phyloP scores from a whole-genome alignment of 495 filamentous ascomycete genomes.

The Penicillium chermesinum region DNA sequence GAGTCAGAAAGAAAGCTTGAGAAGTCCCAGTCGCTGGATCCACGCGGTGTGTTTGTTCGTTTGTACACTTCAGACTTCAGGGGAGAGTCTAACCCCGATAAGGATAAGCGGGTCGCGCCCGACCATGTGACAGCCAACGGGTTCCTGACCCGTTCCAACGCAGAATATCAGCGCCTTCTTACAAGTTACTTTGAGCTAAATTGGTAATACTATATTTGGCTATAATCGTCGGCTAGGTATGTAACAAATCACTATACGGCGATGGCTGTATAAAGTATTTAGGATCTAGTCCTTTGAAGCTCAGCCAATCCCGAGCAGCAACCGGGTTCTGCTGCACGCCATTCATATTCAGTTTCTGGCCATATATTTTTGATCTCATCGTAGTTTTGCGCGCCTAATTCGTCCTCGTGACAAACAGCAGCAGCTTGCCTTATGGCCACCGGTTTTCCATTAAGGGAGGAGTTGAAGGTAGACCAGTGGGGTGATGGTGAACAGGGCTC shows the following conservation, averaged over 20 bases:
- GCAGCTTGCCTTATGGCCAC: conserved; percentile 28
- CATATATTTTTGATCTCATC: conserved; percentile 15
- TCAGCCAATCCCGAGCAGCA: conserved; percentile 42
- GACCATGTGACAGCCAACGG: conserved; percentile 19
- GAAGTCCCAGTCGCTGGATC: conserved; percentile 8
- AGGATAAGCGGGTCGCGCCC: conserved; percentile 20
- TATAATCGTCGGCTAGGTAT: too few species aligned
- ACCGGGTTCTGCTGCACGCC: conserved; percentile 23
- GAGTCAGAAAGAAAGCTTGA: conserved; percentile 5
- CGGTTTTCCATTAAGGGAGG: background rate
- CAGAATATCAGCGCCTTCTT: background rate
- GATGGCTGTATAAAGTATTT: too few species aligned
- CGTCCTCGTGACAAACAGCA: conserved; percentile 35
- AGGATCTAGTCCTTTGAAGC: too few species aligned
- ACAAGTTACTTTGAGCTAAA: background rate
- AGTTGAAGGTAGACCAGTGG: background rate
- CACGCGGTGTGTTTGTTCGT: conserved; percentile 32
- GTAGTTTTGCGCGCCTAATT: conserved; percentile 27
- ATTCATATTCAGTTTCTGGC: conserved; percentile 22
- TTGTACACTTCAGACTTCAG: conserved; percentile 29
- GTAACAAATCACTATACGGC: too few species aligned
- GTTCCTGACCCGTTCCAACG: conserved; percentile 8
- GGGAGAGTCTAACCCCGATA: conserved; percentile 11
- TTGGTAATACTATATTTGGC: too few species aligned
- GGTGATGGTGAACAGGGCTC: background rate